Evolutionary conservation across 1,284 basidiomycete species (phyloP), one percentile per base, ranked within the genome.

Genomic region (Sphagnurus paluster): DNA sequence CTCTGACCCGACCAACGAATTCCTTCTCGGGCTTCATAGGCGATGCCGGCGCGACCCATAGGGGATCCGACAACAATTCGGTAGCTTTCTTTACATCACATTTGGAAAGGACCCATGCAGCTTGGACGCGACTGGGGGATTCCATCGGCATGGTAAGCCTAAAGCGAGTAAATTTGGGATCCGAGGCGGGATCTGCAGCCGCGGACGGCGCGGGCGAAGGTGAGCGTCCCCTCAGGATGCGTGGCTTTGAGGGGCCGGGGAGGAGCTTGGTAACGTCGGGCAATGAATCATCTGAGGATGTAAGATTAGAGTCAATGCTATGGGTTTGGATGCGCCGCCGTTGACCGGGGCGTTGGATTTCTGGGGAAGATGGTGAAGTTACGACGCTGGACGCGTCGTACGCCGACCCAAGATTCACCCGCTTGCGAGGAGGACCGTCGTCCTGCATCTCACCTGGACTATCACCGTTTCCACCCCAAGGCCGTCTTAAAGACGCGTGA

Each of bases 401-500:
- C 17, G 66, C 69, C 38, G 64, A 54, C 28, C 76, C 82, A 47
- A 69, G 70, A 60, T 86, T 81, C 33, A 78, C 57, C 54, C 80
- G 80, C 69, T 90, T 90, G 47, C 79, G 79, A 33, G 87, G 84
- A 37, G 80, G 84, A 20, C 79, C 83, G 13, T 76, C 76, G 19
- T 79, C 76, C 38, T 68, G 64, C 49, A 63, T 58, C 42, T 64
- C 64, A 26, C 72, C 71, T 26, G 61, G 60, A 41, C 70, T 65
- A 10, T 63, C 61, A 43, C 66, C 68, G 35, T 61, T 64, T 23
- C 45, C 50, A 42, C 46, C 56, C 57, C 66, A 62, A 51, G 68
- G 66, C 55, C 69, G 72, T 50, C 73, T 70, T 65, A 72, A 71
- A 41, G 76, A 75, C 69, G 75, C 74, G 75, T 77, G 63, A 56